A percentile compares a stretch with the other conserved stretches of the same genome.
Conservation (phyloP, 495 filamentous ascomycete genomes). For the Aspergillus conjunctus region DNA sequence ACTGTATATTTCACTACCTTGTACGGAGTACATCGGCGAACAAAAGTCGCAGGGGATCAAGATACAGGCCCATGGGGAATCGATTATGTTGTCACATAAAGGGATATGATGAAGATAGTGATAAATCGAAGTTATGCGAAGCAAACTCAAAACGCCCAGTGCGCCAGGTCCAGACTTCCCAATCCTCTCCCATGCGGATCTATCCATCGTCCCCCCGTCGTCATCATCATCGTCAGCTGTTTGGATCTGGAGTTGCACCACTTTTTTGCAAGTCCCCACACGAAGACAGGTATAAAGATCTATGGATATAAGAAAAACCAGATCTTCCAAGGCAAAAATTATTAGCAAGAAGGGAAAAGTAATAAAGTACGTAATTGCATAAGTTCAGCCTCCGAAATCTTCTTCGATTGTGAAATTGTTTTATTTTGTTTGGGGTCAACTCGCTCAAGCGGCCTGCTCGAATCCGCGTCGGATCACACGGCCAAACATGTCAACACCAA, state of each 20-base stretch:
- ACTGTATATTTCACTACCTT: background rate
- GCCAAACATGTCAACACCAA: conserved; percentile 74
- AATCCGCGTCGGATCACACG: conserved; percentile 85
- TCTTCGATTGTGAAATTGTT: background rate
- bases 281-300: conserved; percentile 15
- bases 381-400: background rate
- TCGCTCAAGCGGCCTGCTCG: conserved; percentile 76
- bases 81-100: conserved; percentile 13
- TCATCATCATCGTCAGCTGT: conserved; percentile 27
- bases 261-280: conserved; percentile 10
- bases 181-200: conserved; percentile 33
- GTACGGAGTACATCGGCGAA: conserved; percentile 10
- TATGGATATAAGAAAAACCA: conserved; percentile 14
- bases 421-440: conserved; percentile 4
- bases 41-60: background rate
- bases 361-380: conserved; percentile 8
- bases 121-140: conserved; percentile 28
- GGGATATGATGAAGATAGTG: conserved; percentile 18
- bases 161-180: conserved; percentile 34
- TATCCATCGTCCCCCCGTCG: conserved; percentile 20
- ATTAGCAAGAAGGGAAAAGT: conserved; percentile 23
- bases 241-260: conserved; percentile 14
- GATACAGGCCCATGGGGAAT: conserved; percentile 9
- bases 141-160: conserved; percentile 36
- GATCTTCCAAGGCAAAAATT: conserved; percentile 18